A percentile compares a stretch with the other conserved stretches of the same genome.
Conservation (phyloP, 2,329 filamentous ascomycete species). For the Pyrenochaeta sp. region DNA sequence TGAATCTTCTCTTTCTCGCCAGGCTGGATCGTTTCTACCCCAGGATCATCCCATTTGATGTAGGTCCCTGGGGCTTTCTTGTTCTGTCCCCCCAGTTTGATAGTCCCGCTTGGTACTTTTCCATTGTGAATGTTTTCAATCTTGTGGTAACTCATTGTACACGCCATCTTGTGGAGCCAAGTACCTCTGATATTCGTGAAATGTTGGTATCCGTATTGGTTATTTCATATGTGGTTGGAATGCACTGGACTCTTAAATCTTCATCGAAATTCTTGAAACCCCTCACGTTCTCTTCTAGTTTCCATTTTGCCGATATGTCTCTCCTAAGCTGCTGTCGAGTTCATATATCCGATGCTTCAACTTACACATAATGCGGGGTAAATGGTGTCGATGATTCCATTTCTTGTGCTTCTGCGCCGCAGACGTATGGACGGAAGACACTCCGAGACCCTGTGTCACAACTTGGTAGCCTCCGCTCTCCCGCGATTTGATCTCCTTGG, state of each 20-base stretch:
- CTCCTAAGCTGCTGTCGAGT: neutral
- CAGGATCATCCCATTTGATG: constrained; percentile 51
- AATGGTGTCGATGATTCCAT: constrained; percentile 12
- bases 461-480: too few species aligned
- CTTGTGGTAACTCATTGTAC: constrained; percentile 29
- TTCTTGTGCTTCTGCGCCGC: constrained; percentile 7
- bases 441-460: too few species aligned
- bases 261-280: neutral
- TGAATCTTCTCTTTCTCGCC: constrained; percentile 55
- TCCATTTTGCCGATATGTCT: constrained; percentile 15
- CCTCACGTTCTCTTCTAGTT: constrained; percentile 6
- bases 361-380: constrained; percentile 19
- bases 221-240: neutral
- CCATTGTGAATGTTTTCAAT: constrained; percentile 38
- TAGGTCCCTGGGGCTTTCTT: constrained; percentile 45
- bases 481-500: too few species aligned
- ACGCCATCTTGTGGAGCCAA: constrained; percentile 22
- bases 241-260: neutral
- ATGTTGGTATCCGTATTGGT: neutral
- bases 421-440: constrained; percentile 8
- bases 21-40: constrained; percentile 51
- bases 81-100: constrained; percentile 31
- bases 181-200: constrained; percentile 22
- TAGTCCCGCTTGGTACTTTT: constrained; percentile 31
- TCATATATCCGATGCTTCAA: neutral